Evolutionary conservation across 2,329 filamentous ascomycete genomes (phyloP), one percentile per base, ranked within the genome.

Genomic region (Pyricularia sp.): DNA sequence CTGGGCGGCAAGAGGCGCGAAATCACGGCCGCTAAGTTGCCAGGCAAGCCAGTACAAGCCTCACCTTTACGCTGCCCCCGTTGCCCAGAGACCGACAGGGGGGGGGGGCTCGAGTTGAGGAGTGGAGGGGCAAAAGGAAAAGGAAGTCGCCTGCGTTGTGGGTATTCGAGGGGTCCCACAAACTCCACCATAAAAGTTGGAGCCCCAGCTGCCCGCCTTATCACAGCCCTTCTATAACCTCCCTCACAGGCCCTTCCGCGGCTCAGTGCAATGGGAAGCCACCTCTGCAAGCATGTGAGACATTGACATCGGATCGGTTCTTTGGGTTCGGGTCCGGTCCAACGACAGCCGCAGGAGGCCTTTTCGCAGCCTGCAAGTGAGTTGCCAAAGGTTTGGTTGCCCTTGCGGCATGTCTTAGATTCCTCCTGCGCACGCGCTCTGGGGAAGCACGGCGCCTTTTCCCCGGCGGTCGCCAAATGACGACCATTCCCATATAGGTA

Each of bases 391-490:
- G 42, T 55, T 55, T 55, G 59, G 59, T 28, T 67, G 31, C 25
- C 42, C 36, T 58, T 66, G 42, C 42, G 26, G 36, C 12, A 67
- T 67, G 65, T 67, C 65, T 67, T 58, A 67, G 65, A 67, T 67
- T 67, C 17, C 23, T n/a, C 14, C 25, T 20, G 36, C 65, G 28
- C 33, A 59, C 30, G 65, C 36, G 9, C 12, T 26, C 26, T 25
- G 65, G 65, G 65, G 42, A 58, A 11, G 65, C 36, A 58, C 42
- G 36, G 30, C 17, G 30, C n/a, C 26, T 17, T 58, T 28, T 63
- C 59, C 59, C 59, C 59, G 59, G 36, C 25, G 65, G 20, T 6
- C 25, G 12, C 65, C 33, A 20, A 58, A 55, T 55, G 17, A 58
- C 11, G 65, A 67, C 28, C 28, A n/a, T 50, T 31, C 36, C 20